Conservation (phyloP, 2,329 filamentous ascomycete species). For the Sarocladium kiliense region DNA sequence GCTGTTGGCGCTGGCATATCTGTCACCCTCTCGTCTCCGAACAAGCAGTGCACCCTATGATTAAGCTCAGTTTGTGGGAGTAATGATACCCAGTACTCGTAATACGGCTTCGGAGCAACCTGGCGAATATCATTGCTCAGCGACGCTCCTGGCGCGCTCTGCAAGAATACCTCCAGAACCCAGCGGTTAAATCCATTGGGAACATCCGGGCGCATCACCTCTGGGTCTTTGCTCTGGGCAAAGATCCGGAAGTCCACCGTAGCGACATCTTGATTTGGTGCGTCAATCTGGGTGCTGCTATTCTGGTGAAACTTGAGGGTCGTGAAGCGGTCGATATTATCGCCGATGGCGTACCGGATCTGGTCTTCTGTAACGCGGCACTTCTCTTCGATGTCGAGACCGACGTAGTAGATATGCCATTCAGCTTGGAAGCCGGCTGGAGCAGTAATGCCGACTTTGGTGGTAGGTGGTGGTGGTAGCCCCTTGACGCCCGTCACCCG, state of each 20-base stretch:
- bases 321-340: constrained; percentile 16
- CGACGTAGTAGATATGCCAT: constrained; percentile 36
- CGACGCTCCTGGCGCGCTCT: constrained; percentile 36
- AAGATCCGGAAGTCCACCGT: constrained; percentile 41
- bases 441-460: constrained; percentile 7
- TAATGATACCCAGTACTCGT: constrained; percentile 21
- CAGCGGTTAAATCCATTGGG: constrained; percentile 26
- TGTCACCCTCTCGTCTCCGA: constrained; percentile 13
- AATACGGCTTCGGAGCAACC: constrained; percentile 21
- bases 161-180: constrained; percentile 35
- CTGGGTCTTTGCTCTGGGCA: constrained; percentile 31
- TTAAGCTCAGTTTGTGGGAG: constrained; percentile 19
- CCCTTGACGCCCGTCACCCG: constrained; percentile 8
- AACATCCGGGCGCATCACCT: constrained; percentile 10
- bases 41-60: constrained; percentile 17
- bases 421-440: constrained; percentile 8
- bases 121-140: constrained; percentile 31
- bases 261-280: constrained; percentile 34
- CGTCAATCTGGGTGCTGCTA: constrained; percentile 32
- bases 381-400: constrained; percentile 37
- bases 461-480: constrained; percentile 7
- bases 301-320: constrained; percentile 25
- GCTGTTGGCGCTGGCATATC: constrained; percentile 17
- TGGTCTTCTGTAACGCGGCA: constrained; percentile 17
- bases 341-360: constrained; percentile 24